Evolutionary conservation across 257 asterid species (phyloP), one percentile per base, ranked within the genome.

Genomic region (Eustoma russellianum): DNA sequence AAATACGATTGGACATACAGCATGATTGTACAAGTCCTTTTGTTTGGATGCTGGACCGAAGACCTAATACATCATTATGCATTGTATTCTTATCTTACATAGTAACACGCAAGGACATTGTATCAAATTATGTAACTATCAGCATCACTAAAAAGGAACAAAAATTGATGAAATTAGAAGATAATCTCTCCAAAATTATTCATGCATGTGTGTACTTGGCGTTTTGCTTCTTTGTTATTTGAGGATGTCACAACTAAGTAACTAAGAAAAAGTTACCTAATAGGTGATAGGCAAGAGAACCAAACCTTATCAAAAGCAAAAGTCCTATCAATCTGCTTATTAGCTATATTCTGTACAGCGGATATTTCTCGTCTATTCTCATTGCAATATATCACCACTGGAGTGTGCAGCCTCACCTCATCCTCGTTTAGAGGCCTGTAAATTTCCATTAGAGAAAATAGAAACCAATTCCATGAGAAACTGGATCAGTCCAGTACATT

Each of bases 301-400:
- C 52, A 45, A 50, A 88, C 99, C 99, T 85, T 88, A 66, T 92
- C 99, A 70, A 92, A 92, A 56, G 71, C 67, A 70, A 92, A 92
- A 48, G 97, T 88, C 75, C 94, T 78, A 70, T 92, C 97, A 66
- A 85, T 92, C 75, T 92, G 99, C 88, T 92, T 92, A 73, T 92
- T 92, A 46, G 99, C 99, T 65, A 92, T 92, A 72, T 68, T 88
- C 77, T 92, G 99, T 69, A 83, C 77, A 50, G 99, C 97, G 58
- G 76, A 76, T 55, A 92, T 82, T 88, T 92, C 99, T 66, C 93
- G 77, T 71, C 81, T 79, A 73, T 73, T 81, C 59, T 88, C 99
- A 61, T 81, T 85, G 84, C 97, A 92, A 52, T 94, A 64, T 68
- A 92, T 47, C 68, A 83, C 99, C 64, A 76, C 85, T 35, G 97